Evolutionary conservation across 1,284 basidiomycete genomes (phyloP), one percentile per base, ranked within the genome.

Genomic region (Fomitopsis betulina): DNA sequence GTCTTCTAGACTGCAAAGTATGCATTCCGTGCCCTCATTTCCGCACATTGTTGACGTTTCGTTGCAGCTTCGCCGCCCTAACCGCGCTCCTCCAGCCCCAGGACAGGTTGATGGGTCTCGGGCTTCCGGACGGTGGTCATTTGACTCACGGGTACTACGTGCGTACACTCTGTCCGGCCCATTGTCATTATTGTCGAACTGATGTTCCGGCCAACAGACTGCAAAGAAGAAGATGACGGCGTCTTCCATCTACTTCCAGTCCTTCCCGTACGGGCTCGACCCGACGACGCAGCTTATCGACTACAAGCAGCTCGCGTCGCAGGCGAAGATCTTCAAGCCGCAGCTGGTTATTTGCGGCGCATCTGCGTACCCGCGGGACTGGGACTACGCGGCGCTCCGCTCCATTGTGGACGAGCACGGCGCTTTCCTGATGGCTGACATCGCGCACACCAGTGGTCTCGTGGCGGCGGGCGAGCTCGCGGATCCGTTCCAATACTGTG

Each of bases 201-300:
- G 49, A 59, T 42, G 9, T 27, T 13, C 7, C 58, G 57, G 80
- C 76, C 51, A 80, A 58, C 68, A 91, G 90, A 98, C 96, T 63
- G 95, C 95, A 63, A 98, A 98, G 81, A 97, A 98, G 84, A 99
- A 99, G 80, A 99, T 99, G 87, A 98, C 96, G 55, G 95, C 97
- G 27, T 99, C 96, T 42, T 98, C 96, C 19, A 98, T 99, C 80
- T 99, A 99, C 84, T 99, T 99, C 91, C 96, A 99, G 76, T 98
- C 96, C 50, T 85, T 98, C 75, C 97, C 97, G 53, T 99, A 99
- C 73, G 87, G 85, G 60, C 92, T 99, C 66, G 85, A 89, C 70
- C 87, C 90, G 54, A 75, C 84, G 57, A 93, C 90, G 61, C 91
- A 97, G 73, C 82, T 96, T 68, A 89, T 99, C 69, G 95, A 99